Evolutionary conservation across 257 asterid species (phyloP).

Genomic region (Ophiorrhiza pumila): DNA sequence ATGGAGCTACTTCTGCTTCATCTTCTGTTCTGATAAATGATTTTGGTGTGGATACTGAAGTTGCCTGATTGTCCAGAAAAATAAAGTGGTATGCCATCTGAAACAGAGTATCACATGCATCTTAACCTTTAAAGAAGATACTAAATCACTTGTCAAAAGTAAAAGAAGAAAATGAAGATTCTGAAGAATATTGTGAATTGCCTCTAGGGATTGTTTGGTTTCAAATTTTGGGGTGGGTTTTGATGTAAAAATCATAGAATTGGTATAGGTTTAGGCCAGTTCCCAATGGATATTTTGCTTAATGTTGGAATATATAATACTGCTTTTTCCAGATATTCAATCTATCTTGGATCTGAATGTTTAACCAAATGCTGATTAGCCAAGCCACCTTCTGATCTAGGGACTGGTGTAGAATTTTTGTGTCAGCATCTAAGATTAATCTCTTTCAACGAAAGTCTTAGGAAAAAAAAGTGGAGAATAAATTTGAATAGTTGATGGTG

Average conservation of each 20-base stretch:
- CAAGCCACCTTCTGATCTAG: conserved; percentile 4
- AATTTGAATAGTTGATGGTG: not conserved
- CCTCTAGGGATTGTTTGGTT: not conserved
- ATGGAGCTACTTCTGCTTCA: not conserved
- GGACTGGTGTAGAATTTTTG: not conserved
- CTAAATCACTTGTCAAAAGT: not conserved
- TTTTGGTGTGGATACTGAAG: not conserved
- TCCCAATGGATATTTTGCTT: not conserved
- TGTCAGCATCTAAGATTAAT: not conserved
- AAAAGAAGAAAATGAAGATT: not conserved
- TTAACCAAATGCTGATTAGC: not conserved
- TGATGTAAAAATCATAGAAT: not conserved
- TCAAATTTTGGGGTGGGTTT: not conserved
- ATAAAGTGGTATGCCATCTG: not conserved
- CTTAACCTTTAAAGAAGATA: not conserved
- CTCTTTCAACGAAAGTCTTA: not conserved
- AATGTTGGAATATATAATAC: not conserved
- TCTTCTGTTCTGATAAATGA: not conserved
- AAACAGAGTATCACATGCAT: not conserved
- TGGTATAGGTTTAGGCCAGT: not conserved
- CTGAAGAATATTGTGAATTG: not conserved
- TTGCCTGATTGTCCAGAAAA: not conserved
- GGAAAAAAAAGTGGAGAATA: no score
- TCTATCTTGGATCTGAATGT: not conserved
- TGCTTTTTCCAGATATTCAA: not conserved